These are phyloP conservation scores for Piedraia hortae DNA, from an alignment of 2,329 filamentous ascomycete species.

Conservation along the genomic window DNA sequence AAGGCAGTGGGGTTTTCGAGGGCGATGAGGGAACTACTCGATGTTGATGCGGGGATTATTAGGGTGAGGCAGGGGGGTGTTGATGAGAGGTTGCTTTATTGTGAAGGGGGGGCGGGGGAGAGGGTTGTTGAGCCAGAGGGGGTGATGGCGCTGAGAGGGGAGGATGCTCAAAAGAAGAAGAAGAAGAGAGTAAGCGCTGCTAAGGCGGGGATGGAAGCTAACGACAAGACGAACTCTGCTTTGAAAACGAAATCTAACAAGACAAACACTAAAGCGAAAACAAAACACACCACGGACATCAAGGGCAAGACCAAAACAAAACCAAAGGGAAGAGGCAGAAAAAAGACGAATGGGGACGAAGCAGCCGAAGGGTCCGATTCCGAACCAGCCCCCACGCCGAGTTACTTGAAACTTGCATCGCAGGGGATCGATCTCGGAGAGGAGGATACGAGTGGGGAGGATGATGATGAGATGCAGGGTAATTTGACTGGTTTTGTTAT, in stretches of 20 bases:
- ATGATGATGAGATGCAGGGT: slow-evolving; percentile 45
- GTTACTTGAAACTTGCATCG: slow-evolving; percentile 11
- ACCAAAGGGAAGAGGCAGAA: slow-evolving; percentile 3
- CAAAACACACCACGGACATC: slow-evolving; percentile 5
- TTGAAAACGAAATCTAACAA: slow-evolving; percentile 2
- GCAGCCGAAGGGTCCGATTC: slow-evolving; percentile 12
- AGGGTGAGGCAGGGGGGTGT: too few species aligned
- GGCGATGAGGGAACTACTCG: too few species aligned
- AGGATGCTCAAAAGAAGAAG: too few species aligned
- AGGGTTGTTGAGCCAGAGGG: too few species aligned
- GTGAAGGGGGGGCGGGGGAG: too few species aligned
- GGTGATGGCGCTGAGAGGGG: too few species aligned
- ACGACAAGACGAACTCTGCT: not conserved
- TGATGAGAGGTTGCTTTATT: too few species aligned
- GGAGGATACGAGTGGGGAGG: slow-evolving; percentile 17
- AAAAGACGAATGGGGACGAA: slow-evolving; percentile 6
- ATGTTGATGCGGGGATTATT: too few species aligned
- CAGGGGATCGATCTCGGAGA: slow-evolving; percentile 17
- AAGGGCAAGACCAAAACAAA: slow-evolving; percentile 5
- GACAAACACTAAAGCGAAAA: slow-evolving; percentile 1
- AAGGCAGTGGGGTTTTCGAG: too few species aligned
- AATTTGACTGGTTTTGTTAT: too few species aligned
- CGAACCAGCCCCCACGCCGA: slow-evolving; percentile 12
- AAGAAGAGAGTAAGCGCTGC: too few species aligned
- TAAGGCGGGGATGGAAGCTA: slow-evolving; percentile 4